Evolutionary conservation across 73 alveolate species (phyloP), one percentile per base, ranked within the genome.

Genomic region (Paramecium tetraurelia): DNA sequence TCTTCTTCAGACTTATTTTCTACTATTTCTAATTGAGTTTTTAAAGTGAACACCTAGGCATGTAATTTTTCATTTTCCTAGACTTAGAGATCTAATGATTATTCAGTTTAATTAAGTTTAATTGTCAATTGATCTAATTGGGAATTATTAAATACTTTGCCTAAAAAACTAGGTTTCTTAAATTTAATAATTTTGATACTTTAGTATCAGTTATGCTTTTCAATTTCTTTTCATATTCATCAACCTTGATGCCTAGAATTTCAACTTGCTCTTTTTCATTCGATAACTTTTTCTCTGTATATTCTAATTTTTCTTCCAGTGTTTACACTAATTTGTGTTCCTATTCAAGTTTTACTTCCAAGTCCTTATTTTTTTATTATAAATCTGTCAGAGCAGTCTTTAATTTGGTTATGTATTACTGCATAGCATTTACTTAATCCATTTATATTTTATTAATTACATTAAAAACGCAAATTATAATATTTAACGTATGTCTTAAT

Each of bases 231-330:
- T 80, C 90, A 31, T 31, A 48, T 44, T 80, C 76, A 41, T 80
- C 75, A 7, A 80, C 57, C 2, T 80, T 80, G 7, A 80, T 44
- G 43, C 18, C 90, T 24, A 80, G 16, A 0, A 24, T 48, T 46
- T 80, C 90, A 21, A 80, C 48, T n/a, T 48, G 4, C 21, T 80
- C 70, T 46, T 80, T 80, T 80, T 80, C 57, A 40, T 22, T 80
- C 10, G 77, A 80, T 21, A 44, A 41, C 38, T 72, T 80, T 80
- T 24, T 80, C 24, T 80, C 90, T 0, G 75, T 31, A 20, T 80
- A 33, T 24, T 21, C 41, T 44, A 44, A 44, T 46, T 46, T 40
- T 46, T 80, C 90, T 24, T 41, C 58, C 44, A 80, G 22, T 1
- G 48, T 4, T 80, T 20, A 41, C 7, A 14, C 57, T 24, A 20